Base-by-base conservation (phyloP, 2,329 filamentous ascomycete species). In the Septoria linicola region DNA sequence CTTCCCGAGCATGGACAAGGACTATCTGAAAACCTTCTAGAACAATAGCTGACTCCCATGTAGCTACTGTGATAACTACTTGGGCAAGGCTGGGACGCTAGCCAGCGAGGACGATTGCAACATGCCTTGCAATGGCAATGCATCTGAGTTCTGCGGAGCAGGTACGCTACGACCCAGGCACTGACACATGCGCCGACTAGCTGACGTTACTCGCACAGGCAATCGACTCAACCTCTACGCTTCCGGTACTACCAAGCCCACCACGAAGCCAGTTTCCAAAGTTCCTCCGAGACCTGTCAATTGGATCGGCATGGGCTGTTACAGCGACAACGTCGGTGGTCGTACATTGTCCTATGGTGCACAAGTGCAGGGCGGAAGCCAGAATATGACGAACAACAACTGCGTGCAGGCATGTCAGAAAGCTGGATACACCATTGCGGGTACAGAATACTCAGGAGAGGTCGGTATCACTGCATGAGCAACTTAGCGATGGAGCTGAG, bases 11-110 rank as follows among this genome's bases (percentile, higher is more conserved):
- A n/a, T n/a, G n/a, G n/a, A n/a, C n/a, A n/a, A n/a, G n/a, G n/a
- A n/a, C n/a, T n/a, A n/a, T n/a, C n/a, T n/a, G n/a, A n/a, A n/a
- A n/a, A n/a, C n/a, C n/a, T n/a, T n/a, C n/a, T n/a, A n/a, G n/a
- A n/a, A n/a, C n/a, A n/a, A n/a, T n/a, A n/a, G n/a, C n/a, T n/a
- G n/a, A n/a, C n/a, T n/a, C n/a, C n/a, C n/a, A 11, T 25, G 20
- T 16, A 49, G 70, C 51, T 62, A 59, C 49, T 66, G 64, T 44
- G 66, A 65, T 19, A 63, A 62, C 34, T 63, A 53, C 27, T 34
- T 67, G 8, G 44, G 55, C 11, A 49, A 41, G 19, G 54, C 41
- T 14, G 57, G 54, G 8, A 55, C 47, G 11, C 59, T 53, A 21
- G 47, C 58, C 14, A 40, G 45, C 13, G 46, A 59, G 11, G 37